phyloP scores from a whole-genome alignment of 345 rosid genomes.

The Camelina hispida region DNA sequence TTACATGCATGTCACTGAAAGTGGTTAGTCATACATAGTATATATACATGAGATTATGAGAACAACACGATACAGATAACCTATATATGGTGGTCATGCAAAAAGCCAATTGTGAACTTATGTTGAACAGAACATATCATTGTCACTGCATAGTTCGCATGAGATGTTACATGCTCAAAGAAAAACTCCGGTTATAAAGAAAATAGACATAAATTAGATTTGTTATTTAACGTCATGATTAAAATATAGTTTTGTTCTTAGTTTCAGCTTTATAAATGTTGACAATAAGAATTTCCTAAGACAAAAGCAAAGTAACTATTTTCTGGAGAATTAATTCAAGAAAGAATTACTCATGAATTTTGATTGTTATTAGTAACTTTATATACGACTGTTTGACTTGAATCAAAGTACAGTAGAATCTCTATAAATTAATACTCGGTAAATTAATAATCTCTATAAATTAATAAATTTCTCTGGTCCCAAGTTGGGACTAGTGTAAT shows the following conservation, averaged over 20 bases:
- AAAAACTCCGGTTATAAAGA: not conserved
- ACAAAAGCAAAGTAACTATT: not conserved
- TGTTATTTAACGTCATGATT: not conserved
- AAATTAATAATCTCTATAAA: too few relatives aligned
- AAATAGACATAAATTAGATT: not conserved
- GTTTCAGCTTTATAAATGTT: not conserved
- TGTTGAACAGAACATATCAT: not conserved
- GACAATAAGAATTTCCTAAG: not conserved
- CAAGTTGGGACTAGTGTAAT: too few relatives aligned
- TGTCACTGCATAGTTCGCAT: constrained; percentile 2
- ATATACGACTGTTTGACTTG: too few relatives aligned
- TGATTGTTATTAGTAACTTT: too few relatives aligned
- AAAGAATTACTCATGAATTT: not conserved
- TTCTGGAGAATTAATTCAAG: not conserved
- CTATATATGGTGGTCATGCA: not conserved
- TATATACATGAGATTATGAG: too few relatives aligned
- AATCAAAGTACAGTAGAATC: too few relatives aligned
- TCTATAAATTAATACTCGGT: too few relatives aligned
- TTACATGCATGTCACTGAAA: not conserved
- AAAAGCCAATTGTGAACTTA: not conserved
- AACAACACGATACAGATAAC: not conserved
- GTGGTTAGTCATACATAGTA: not conserved
- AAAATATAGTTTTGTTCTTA: not conserved
- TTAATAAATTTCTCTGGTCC: too few relatives aligned
- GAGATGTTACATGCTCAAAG: not conserved